These are phyloP conservation scores for Phylloporus sp. DNA, from an alignment of 768 basidiomycete species.

Conservation along the genomic window DNA sequence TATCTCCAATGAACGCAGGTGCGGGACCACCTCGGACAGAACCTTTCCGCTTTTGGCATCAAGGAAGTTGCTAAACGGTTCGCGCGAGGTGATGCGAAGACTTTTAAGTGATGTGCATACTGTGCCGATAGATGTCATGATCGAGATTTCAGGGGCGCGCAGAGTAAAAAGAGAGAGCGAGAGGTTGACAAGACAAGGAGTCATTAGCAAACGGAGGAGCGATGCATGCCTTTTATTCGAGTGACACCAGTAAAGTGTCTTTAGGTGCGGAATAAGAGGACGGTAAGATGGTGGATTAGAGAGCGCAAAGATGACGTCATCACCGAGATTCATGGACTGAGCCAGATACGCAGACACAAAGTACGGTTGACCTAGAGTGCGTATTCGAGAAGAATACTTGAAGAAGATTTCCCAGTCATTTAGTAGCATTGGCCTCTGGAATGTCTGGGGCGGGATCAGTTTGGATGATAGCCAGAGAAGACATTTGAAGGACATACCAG, in stretches of 20 bases:
- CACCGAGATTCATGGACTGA: constrained; percentile 8
- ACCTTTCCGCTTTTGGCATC: constrained; percentile 17
- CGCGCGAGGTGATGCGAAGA: constrained; percentile 5
- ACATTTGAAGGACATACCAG: constrained; percentile 12
- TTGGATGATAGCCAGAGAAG: background rate
- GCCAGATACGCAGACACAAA: background rate
- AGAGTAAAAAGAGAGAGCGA: constrained; percentile 7
- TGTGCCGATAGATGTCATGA: constrained; percentile 18
- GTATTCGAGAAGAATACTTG: constrained; percentile 24
- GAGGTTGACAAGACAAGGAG: constrained; percentile 20
- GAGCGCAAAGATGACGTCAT: constrained; percentile 24
- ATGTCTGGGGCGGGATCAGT: constrained; percentile 16
- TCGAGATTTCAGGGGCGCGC: constrained; percentile 16
- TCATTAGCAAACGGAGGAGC: constrained; percentile 19
- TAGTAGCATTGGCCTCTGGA: constrained; percentile 24
- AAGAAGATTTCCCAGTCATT: constrained; percentile 29
- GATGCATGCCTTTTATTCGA: constrained; percentile 12
- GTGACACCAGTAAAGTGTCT: constrained; percentile 18
- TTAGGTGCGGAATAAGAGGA: constrained; percentile 22
- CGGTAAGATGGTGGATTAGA: constrained; percentile 19
- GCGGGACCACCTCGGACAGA: constrained; percentile 18
- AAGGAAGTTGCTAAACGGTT: background rate
- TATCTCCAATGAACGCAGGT: constrained; percentile 12
- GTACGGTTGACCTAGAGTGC: constrained; percentile 2
- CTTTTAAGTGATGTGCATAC: constrained; percentile 18